Percentiles rank a stretch among this genome's conserved stretches.
phyloP scores from a whole-genome alignment of 1,284 basidiomycete species.

The Xerocomus nothofagi region DNA sequence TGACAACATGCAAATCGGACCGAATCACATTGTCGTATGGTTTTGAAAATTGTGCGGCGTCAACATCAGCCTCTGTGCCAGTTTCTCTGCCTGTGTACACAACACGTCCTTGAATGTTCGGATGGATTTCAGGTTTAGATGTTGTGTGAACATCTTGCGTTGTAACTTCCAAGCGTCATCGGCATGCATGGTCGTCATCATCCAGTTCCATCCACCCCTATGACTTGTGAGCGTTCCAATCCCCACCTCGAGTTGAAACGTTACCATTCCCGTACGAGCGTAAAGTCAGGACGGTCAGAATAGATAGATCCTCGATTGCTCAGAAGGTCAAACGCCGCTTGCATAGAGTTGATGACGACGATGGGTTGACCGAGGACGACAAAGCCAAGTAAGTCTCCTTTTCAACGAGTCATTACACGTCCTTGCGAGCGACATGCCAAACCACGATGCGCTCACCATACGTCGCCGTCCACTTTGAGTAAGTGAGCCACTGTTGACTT shows the following conservation, averaged over 20 bases:
- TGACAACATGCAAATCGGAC: neutral
- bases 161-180: conserved; percentile 4
- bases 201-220: conserved; percentile 11
- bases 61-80: conserved; percentile 1
- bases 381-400: conserved; percentile 4
- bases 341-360: conserved; percentile 1
- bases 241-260: neutral
- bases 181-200: conserved; percentile 6
- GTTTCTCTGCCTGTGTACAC: neutral
- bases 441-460: neutral
- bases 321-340: conserved; percentile 5
- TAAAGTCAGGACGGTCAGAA: conserved; percentile 8
- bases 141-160: conserved; percentile 5
- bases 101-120: neutral
- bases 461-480: conserved; percentile 4
- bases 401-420: too few relatives aligned
- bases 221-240: neutral
- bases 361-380: conserved; percentile 12
- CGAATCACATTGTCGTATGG: conserved; percentile 1
- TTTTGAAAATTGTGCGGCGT: conserved; percentile 3
- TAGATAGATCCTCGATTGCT: conserved; percentile 9
- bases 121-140: conserved; percentile 1
- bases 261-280: conserved; percentile 7
- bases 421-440: neutral
- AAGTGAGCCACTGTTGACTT: conserved; percentile 6